A percentile compares a stretch with the other conserved stretches of the same genome.
Evolutionary conservation across 2,329 filamentous ascomycete species (phyloP).

Genomic region (Colletotrichum sp.): DNA sequence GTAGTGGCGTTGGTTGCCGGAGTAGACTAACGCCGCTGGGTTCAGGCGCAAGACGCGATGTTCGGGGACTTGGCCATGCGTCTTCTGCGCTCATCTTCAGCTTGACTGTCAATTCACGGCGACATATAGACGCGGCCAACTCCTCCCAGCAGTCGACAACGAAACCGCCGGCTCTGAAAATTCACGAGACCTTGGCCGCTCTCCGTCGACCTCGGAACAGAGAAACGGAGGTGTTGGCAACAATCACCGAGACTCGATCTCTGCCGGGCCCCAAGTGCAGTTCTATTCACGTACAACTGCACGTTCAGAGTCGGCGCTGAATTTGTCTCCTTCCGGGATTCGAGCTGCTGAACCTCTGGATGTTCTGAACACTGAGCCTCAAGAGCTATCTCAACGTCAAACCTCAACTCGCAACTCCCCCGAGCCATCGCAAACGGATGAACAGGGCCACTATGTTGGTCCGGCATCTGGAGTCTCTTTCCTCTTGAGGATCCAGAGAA

Average conservation of each 20-base stretch:
- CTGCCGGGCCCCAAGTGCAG: fast-evolving
- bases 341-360: neutral
- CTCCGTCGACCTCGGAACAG: neutral
- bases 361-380: fast-evolving
- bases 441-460: conserved; percentile 35
- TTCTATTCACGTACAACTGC: fast-evolving
- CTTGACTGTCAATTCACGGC: conserved; percentile 29
- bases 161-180: neutral
- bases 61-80: conserved; percentile 27
- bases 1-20: fast-evolving
- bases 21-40: neutral
- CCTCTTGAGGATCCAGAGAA: conserved; percentile 33
- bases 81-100: conserved; percentile 25
- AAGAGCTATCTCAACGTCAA: neutral
- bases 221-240: neutral
- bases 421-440: conserved; percentile 31
- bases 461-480: conserved; percentile 34
- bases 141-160: conserved; percentile 27
- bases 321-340: neutral
- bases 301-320: fast-evolving
- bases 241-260: neutral
- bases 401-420: conserved; percentile 23
- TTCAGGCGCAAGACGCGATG: conserved; percentile 29
- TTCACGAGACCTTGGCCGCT: neutral
- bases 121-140: conserved; percentile 24